Percentiles rank a stretch among this genome's conserved stretches.
phyloP scores from a whole-genome alignment of 1,284 basidiomycete genomes.

The Boletus sp. region DNA sequence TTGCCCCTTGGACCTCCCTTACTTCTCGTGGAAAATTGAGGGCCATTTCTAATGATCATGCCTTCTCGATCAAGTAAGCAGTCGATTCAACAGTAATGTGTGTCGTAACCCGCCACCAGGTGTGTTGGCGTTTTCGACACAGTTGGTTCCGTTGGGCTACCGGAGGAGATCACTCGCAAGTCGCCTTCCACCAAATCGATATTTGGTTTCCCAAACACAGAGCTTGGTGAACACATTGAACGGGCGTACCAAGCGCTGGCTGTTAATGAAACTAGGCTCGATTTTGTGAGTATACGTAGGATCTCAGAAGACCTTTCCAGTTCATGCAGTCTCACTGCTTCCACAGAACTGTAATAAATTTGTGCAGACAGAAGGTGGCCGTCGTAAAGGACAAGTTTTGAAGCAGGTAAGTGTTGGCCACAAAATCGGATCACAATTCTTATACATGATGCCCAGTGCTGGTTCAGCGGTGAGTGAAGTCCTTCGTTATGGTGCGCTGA shows the following conservation, averaged over 20 bases:
- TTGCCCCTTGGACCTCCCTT: slow-evolving; percentile 50
- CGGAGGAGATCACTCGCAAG: slow-evolving; percentile 52
- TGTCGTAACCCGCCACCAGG: slow-evolving; percentile 34
- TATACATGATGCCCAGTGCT: slow-evolving; percentile 42
- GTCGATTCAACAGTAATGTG: not conserved
- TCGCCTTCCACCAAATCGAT: slow-evolving; percentile 41
- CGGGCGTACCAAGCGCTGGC: slow-evolving; percentile 65
- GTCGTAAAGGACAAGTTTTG: slow-evolving; percentile 52
- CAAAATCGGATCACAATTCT: slow-evolving; percentile 1
- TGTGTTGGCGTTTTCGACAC: slow-evolving; percentile 73
- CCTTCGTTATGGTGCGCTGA: not conserved
- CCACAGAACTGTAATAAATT: slow-evolving; percentile 58
- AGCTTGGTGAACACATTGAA: slow-evolving; percentile 60
- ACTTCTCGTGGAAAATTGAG: slow-evolving; percentile 50
- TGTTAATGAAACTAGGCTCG: slow-evolving; percentile 57
- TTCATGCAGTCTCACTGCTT: not conserved
- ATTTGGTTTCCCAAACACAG: slow-evolving; percentile 60
- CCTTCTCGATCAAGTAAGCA: slow-evolving; percentile 60
- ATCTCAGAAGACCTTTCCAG: not conserved
- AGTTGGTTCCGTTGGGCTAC: slow-evolving; percentile 64
- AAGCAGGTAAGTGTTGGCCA: slow-evolving; percentile 45
- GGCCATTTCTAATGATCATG: slow-evolving; percentile 41
- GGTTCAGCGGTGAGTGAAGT: slow-evolving; percentile 54
- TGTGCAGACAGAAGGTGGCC: slow-evolving; percentile 51
- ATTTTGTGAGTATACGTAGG: slow-evolving; percentile 50